Evolutionary conservation across 139 green algal genomes (phyloP).

Genomic region (Chlamydomonas sphaeroides): DNA sequence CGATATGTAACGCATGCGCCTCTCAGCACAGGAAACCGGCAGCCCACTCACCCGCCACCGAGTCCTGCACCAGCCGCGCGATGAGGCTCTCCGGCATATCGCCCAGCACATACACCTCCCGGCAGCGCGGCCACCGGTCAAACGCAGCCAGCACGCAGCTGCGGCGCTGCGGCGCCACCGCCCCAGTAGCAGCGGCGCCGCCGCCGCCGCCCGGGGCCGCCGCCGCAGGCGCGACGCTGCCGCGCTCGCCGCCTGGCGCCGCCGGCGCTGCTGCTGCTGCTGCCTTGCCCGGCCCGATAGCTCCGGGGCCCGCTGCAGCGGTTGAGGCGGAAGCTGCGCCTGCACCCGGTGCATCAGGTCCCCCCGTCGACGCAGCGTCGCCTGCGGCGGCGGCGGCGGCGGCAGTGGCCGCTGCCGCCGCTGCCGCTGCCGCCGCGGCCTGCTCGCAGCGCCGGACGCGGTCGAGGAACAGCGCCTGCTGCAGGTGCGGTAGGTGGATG

Average conservation of each 20-base stretch:
- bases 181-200: too few relatives aligned
- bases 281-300: too few relatives aligned
- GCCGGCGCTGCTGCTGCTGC: too few relatives aligned
- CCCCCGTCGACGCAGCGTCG: too few relatives aligned
- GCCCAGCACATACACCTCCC: background rate
- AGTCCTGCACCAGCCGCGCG: constrained; percentile 16
- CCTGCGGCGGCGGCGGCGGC: too few relatives aligned
- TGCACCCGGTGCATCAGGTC: too few relatives aligned
- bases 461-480: constrained; percentile 10
- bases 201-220: background rate
- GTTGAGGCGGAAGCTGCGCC: too few relatives aligned
- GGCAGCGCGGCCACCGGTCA: constrained; percentile 12
- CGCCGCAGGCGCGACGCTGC: background rate
- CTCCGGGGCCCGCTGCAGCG: too few relatives aligned
- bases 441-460: background rate
- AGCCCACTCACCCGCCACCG: too few relatives aligned
- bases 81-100: constrained; percentile 16
- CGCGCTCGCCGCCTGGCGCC: too few relatives aligned
- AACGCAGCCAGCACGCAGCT: constrained; percentile 11
- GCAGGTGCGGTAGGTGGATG: constrained; percentile 7
- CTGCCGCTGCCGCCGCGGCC: background rate
- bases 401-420: background rate
- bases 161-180: background rate
- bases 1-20: too few relatives aligned
- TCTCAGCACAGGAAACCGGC: too few relatives aligned